Conservation (phyloP, 768 basidiomycete species). For the Amanita inopinata region DNA sequence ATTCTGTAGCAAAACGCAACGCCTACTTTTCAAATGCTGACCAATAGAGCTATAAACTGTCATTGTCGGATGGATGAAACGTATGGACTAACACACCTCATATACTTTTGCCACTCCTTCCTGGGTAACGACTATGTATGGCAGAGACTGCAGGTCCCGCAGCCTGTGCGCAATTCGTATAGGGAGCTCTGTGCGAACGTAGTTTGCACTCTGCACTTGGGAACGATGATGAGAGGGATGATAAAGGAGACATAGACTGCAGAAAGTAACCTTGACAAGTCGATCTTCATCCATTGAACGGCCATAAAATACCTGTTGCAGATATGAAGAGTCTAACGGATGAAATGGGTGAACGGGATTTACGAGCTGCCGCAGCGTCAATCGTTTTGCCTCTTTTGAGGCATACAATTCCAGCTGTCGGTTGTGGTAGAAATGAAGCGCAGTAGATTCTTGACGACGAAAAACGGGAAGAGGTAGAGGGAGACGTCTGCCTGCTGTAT, state of each 20-base stretch:
- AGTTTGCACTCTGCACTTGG: conserved; percentile 65
- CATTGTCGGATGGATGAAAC: conserved; percentile 2
- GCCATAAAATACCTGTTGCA: conserved; percentile 70
- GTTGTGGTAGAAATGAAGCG: conserved; percentile 72
- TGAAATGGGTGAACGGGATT: conserved; percentile 11
- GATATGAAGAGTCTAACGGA: background rate
- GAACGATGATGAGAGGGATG: background rate
- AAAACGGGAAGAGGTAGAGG: background rate
- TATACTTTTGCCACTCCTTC: conserved; percentile 79
- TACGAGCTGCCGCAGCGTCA: conserved; percentile 77
- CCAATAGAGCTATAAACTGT: conserved; percentile 63
- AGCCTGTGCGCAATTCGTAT: conserved; percentile 82
- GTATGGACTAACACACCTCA: conserved; percentile 40
- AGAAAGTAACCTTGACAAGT: conserved; percentile 50
- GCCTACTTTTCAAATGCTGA: conserved; percentile 73
- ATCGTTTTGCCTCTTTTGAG: conserved; percentile 54
- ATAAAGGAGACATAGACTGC: background rate
- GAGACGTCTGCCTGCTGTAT: background rate
- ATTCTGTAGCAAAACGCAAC: conserved; percentile 11
- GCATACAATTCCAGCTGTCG: conserved; percentile 77
- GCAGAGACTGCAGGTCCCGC: conserved; percentile 77
- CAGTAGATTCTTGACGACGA: conserved; percentile 10
- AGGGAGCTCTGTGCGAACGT: conserved; percentile 83
- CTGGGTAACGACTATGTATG: conserved; percentile 80
- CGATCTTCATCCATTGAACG: conserved; percentile 72